phyloP scores from a whole-genome alignment of 768 basidiomycete species.

The Tulasnella sp. region DNA sequence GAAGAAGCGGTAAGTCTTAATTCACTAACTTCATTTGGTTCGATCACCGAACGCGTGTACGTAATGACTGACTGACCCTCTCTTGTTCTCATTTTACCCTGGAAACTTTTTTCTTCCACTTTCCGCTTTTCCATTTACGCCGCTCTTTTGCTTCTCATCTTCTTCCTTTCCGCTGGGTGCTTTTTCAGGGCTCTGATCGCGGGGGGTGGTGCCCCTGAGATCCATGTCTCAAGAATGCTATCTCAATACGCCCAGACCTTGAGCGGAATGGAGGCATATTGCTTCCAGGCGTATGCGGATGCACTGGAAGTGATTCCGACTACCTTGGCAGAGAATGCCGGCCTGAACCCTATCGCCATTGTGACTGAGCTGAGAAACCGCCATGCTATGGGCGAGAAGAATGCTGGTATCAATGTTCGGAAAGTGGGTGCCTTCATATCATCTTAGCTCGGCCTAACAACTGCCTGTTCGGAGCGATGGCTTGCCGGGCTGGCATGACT shows the following conservation, averaged over 20 bases:
- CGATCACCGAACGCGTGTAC: background rate
- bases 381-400: slow-evolving; percentile 91
- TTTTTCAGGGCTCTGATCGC: slow-evolving; percentile 79
- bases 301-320: slow-evolving; percentile 97
- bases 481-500: too few relatives aligned
- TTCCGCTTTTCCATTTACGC: background rate
- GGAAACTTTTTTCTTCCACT: background rate
- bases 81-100: background rate
- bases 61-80: slow-evolving; percentile 12
- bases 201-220: slow-evolving; percentile 97
- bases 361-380: slow-evolving; percentile 97
- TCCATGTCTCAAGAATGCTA: slow-evolving; percentile 90
- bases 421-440: slow-evolving; percentile 61
- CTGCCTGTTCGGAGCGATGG: background rate
- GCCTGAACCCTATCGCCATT: slow-evolving; percentile 95
- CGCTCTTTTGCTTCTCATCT: slow-evolving; percentile 7
- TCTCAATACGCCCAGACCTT: slow-evolving; percentile 90
- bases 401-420: slow-evolving; percentile 97
- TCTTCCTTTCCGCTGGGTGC: slow-evolving; percentile 10
- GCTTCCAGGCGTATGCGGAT: slow-evolving; percentile 98
- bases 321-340: slow-evolving; percentile 97
- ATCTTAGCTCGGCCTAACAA: background rate
- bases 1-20: slow-evolving; percentile 82
- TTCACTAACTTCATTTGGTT: background rate
- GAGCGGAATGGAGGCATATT: slow-evolving; percentile 98